Evolutionary conservation across 2,329 filamentous ascomycete species (phyloP).

Genomic region (Camptophora hylomeconis): DNA sequence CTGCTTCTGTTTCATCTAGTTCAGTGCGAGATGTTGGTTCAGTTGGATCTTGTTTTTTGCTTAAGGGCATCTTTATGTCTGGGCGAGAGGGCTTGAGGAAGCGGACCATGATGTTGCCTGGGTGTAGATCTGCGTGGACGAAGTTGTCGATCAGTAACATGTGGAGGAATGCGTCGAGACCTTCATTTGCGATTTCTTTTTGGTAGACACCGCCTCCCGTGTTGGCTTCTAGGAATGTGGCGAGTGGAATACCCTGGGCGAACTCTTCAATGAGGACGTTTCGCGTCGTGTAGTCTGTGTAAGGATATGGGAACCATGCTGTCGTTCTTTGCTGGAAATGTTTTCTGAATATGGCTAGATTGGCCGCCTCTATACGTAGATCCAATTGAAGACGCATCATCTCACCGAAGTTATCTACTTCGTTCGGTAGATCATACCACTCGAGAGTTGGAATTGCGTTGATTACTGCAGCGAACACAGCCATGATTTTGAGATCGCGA

Average conservation of each 20-base stretch:
- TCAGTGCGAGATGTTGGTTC: constrained; percentile 36
- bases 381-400: constrained; percentile 99
- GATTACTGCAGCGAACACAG: constrained; percentile 70
- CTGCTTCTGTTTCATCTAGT: constrained; percentile 73
- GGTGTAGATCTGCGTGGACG: constrained; percentile 89
- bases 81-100: constrained; percentile 78
- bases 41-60: constrained; percentile 24
- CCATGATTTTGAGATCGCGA: constrained; percentile 90
- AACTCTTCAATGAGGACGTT: constrained; percentile 92
- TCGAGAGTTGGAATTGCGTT: constrained; percentile 88
- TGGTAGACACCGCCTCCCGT: constrained; percentile 90
- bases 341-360: constrained; percentile 71
- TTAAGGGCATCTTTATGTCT: constrained; percentile 44
- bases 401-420: constrained; percentile 84
- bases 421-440: constrained; percentile 91
- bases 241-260: constrained; percentile 81
- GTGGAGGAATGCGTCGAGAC: constrained; percentile 85
- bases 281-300: constrained; percentile 81
- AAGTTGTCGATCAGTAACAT: constrained; percentile 98
- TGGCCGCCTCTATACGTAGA: constrained; percentile 84
- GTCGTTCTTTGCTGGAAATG: constrained; percentile 84
- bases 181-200: constrained; percentile 86
- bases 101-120: constrained; percentile 98
- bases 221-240: constrained; percentile 79
- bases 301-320: constrained; percentile 94